Percentiles rank a stretch among this genome's conserved stretches.
Evolutionary conservation across 768 basidiomycete genomes (phyloP).

Genomic region (Boletus patriciae): DNA sequence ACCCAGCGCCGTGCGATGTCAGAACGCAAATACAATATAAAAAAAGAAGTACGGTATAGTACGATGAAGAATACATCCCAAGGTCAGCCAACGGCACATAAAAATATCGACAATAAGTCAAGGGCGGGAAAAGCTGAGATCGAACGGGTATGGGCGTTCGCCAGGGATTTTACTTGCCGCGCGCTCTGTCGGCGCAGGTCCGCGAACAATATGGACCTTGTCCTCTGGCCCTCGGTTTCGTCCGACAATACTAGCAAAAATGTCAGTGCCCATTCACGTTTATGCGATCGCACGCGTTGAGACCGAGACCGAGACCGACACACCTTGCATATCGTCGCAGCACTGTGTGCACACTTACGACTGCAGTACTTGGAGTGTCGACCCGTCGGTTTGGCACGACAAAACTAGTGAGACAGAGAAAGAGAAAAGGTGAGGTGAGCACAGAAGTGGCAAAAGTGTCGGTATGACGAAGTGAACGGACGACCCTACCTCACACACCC

Average conservation of each 20-base stretch:
- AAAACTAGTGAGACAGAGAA: conserved; percentile 38
- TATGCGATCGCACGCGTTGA: background rate
- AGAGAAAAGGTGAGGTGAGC: background rate
- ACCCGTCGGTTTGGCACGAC: conserved; percentile 57
- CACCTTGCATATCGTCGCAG: conserved; percentile 33
- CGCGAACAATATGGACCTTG: conserved; percentile 28
- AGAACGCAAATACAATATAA: background rate
- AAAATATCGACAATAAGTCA: background rate
- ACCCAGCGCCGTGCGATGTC: background rate
- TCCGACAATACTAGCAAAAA: conserved; percentile 23
- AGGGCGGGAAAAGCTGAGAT: background rate
- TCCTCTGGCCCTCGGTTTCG: conserved; percentile 15
- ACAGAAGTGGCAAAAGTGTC: background rate
- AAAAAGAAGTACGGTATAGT: conserved; percentile 2
- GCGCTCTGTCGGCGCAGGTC: conserved; percentile 23
- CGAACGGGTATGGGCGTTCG: background rate
- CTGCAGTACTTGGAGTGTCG: conserved; percentile 59
- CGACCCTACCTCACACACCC: conserved; percentile 26
- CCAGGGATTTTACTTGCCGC: conserved; percentile 9
- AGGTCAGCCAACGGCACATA: background rate
- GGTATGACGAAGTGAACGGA: background rate
- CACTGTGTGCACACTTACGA: conserved; percentile 55
- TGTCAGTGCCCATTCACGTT: background rate
- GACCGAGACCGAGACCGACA: background rate
- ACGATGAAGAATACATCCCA: background rate